Base-by-base conservation (phyloP, 257 asterid species). In the Gentiana straminea region DNA sequence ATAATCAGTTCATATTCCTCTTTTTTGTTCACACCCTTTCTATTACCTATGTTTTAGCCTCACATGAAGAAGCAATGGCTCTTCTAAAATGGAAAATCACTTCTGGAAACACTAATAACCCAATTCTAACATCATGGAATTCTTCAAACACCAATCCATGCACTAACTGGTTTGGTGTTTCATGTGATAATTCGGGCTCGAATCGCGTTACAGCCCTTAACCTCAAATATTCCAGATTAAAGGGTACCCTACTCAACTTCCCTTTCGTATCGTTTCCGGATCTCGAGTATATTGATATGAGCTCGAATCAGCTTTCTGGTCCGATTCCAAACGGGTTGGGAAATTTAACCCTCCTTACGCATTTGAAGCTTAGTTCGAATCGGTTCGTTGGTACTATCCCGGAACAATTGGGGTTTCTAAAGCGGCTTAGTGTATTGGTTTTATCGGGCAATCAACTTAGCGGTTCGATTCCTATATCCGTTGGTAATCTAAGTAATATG, bases 221-320 rank as follows among this genome's bases (percentile, higher is more conserved):
- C 38, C 56, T 69, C 15, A 58, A 65, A 12, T 48, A 33, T 38
- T 34, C 59, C 3, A 1, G 46, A 24, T n/a, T 69, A 1, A 54
- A 3, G 3, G 74, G 65, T 8, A 52, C 62, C 11, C 65, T 69
- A 5, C 1, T 63, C 33, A 35, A 44, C 38, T 53, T 69, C 13
- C 74, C 69, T 9, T 69, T 69, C 36, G 44, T 43, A 1, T 68
- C 64, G 1, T 59, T 68, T 1, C 55, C 68, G 7, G 49, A 55
- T 56, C 72, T 68, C 55, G 51, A 51, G 10, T 49, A 67, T 53
- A 8, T 69, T 10, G 69, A 69, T 11, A 4, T 69, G 35, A 57
- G 58, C 57, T 1, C 24, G 34, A 69, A 63, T n/a, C 13, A 35
- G 0, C 44, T 63, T 37, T 63, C 38, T 35, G 74, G 74, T 36